These are phyloP conservation scores for Pseudocercospora fijiensis DNA, from an alignment of 2,329 filamentous ascomycete genomes.

Conservation along the genomic window DNA sequence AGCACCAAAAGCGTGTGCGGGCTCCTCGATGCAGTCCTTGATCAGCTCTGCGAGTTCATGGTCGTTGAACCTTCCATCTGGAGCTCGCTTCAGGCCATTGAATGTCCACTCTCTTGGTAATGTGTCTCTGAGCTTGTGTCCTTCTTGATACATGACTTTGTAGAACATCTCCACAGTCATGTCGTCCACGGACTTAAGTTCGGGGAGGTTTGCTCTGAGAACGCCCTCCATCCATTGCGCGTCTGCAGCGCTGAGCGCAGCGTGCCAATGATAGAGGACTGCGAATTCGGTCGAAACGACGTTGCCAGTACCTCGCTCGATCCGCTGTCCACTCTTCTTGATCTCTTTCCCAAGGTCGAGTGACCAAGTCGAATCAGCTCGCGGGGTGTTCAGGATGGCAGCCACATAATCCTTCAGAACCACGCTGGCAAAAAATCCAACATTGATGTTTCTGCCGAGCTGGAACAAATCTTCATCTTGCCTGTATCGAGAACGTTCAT, in stretches of 20 bases:
- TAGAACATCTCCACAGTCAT: constrained; percentile 46
- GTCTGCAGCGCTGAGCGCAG: constrained; percentile 47
- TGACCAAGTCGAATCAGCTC: constrained; percentile 49
- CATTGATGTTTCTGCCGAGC: constrained; percentile 48
- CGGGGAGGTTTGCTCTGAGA: constrained; percentile 38
- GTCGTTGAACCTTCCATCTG: constrained; percentile 47
- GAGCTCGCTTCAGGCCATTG: constrained; percentile 41
- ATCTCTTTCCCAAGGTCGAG: constrained; percentile 50
- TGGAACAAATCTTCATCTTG: constrained; percentile 61
- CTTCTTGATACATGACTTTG: constrained; percentile 42
- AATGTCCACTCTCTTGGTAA: constrained; percentile 45
- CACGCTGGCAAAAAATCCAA: constrained; percentile 49
- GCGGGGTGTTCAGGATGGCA: constrained; percentile 49
- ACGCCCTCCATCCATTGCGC: constrained; percentile 49
- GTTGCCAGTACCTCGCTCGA: constrained; percentile 47
- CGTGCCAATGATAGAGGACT: constrained; percentile 52
- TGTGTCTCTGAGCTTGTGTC: constrained; percentile 39
- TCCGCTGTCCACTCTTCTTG: constrained; percentile 42
- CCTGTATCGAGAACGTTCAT: constrained; percentile 49
- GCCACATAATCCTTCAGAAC: constrained; percentile 50
- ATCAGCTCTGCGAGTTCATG: constrained; percentile 47
- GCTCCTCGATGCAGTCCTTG: constrained; percentile 50
- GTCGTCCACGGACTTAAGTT: constrained; percentile 45
- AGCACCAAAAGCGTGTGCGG: constrained; percentile 53
- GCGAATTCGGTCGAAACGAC: constrained; percentile 50